phyloP scores from a whole-genome alignment of 139 green algal species.

The Helicosporidium sp. region DNA sequence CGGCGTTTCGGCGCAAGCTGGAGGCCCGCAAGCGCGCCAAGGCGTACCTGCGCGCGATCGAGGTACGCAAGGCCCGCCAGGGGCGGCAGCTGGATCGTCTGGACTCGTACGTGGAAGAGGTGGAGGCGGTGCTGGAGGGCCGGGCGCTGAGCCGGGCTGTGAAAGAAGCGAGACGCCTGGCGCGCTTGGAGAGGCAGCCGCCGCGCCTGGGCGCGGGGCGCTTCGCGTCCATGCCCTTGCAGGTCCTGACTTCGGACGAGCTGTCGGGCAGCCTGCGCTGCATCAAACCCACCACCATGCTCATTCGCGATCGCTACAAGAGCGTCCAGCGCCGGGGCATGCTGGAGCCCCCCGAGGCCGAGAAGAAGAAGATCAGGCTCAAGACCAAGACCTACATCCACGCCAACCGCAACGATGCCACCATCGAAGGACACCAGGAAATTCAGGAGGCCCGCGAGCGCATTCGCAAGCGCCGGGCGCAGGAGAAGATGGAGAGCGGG shows the following conservation, averaged over 20 bases:
- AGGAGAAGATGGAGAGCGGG: neutral
- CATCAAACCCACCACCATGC: constrained; percentile 23
- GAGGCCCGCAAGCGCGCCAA: too few species aligned
- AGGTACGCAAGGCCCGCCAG: too few species aligned
- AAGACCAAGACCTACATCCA: constrained; percentile 27
- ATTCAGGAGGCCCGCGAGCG: constrained; percentile 7
- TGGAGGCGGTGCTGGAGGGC: constrained; percentile 11
- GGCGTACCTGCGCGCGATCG: too few species aligned
- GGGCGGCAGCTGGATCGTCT: too few species aligned
- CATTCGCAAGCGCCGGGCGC: neutral
- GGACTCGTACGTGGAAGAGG: too few species aligned
- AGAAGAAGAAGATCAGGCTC: constrained; percentile 16
- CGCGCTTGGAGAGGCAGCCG: too few species aligned
- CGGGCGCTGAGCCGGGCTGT: constrained; percentile 5
- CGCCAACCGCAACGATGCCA: constrained; percentile 6
- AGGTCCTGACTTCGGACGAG: constrained; percentile 55
- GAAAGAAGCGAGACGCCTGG: too few species aligned
- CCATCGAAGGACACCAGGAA: constrained; percentile 13
- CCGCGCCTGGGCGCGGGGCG: constrained; percentile 38
- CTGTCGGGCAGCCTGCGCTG: constrained; percentile 37
- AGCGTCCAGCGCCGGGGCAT: constrained; percentile 53
- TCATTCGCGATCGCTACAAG: too few species aligned
- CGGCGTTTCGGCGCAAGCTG: constrained; percentile 1
- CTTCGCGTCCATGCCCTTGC: constrained; percentile 37
- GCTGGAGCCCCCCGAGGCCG: constrained; percentile 49